These are phyloP conservation scores for Hirsutella thompsonii DNA, from an alignment of 2,329 filamentous ascomycete genomes.

Conservation along the genomic window DNA sequence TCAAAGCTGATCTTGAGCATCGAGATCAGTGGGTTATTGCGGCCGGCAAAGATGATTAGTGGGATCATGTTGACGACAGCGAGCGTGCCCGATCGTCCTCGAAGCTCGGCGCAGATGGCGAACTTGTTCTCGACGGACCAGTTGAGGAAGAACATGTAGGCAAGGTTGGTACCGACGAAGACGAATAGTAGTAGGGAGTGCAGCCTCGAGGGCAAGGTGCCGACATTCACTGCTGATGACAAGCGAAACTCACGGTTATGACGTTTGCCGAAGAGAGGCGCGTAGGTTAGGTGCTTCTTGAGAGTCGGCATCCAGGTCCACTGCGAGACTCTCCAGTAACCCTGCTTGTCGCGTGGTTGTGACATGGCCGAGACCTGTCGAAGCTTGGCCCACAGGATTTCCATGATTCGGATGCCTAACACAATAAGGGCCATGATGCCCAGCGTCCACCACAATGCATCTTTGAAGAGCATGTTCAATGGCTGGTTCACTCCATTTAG, in stretches of 20 bases:
- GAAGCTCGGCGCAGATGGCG: constrained; percentile 65
- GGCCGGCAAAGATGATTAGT: constrained; percentile 73
- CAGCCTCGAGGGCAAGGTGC: constrained; percentile 52
- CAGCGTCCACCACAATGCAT: constrained; percentile 47
- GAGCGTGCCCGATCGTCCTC: constrained; percentile 74
- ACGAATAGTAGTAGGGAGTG: constrained; percentile 43
- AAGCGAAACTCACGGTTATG: constrained; percentile 56
- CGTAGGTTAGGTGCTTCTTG: constrained; percentile 48
- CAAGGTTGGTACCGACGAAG: constrained; percentile 47
- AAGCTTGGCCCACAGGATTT: constrained; percentile 41
- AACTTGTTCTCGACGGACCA: constrained; percentile 44
- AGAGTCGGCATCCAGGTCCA: constrained; percentile 47
- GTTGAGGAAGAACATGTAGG: constrained; percentile 50
- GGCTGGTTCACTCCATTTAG: constrained; percentile 49
- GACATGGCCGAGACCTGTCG: constrained; percentile 49
- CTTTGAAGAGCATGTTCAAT: constrained; percentile 42
- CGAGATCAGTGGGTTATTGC: constrained; percentile 84
- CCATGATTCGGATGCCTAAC: constrained; percentile 37
- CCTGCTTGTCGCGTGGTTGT: constrained; percentile 34
- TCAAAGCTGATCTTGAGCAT: constrained; percentile 85
- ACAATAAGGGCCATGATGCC: constrained; percentile 42
- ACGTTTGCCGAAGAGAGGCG: constrained; percentile 50
- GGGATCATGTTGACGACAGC: constrained; percentile 86
- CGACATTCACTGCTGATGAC: constrained; percentile 44
- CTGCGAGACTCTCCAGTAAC: constrained; percentile 45